phyloP scores from a whole-genome alignment of 805 yeast genomes.

The Pachysolen tannophilus region DNA sequence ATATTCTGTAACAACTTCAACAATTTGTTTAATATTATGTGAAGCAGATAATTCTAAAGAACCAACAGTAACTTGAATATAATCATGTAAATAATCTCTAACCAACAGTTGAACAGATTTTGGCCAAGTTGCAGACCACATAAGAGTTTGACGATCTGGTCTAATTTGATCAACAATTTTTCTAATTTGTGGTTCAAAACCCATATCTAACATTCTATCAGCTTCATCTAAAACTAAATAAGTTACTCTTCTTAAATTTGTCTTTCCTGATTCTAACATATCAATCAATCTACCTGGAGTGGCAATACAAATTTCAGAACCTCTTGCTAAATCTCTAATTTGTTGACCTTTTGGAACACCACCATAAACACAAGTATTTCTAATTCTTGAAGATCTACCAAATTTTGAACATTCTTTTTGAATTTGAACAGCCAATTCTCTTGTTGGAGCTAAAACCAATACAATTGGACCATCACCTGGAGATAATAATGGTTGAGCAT shows the following conservation, averaged over 20 bases:
- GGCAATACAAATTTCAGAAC: constrained; percentile 93
- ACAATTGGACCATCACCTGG: constrained; percentile 98
- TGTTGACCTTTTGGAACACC: constrained; percentile 99
- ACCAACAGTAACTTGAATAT: constrained; percentile 95
- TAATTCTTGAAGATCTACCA: constrained; percentile 83
- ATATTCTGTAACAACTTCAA: constrained; percentile 84
- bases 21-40: constrained; percentile 88
- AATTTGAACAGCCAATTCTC: constrained; percentile 98
- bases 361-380: constrained; percentile 97
- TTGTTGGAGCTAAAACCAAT: constrained; percentile 92
- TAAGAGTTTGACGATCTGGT: constrained; percentile 98
- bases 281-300: constrained; percentile 99
- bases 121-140: constrained; percentile 99
- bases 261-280: constrained; percentile 91
- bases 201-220: constrained; percentile 99
- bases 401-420: constrained; percentile 94
- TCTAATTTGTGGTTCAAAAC: constrained; percentile 99
- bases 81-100: constrained; percentile 83
- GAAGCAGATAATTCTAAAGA: constrained; percentile 94
- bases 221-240: constrained; percentile 98
- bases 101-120: constrained; percentile 93
- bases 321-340: constrained; percentile 91
- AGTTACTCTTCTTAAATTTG: constrained; percentile 92
- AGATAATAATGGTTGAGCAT: constrained; percentile 90
- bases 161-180: constrained; percentile 93